Evolutionary conservation across 2,329 filamentous ascomycete species (phyloP), one percentile per base, ranked within the genome.

Genomic region (Blastomyces parvus): DNA sequence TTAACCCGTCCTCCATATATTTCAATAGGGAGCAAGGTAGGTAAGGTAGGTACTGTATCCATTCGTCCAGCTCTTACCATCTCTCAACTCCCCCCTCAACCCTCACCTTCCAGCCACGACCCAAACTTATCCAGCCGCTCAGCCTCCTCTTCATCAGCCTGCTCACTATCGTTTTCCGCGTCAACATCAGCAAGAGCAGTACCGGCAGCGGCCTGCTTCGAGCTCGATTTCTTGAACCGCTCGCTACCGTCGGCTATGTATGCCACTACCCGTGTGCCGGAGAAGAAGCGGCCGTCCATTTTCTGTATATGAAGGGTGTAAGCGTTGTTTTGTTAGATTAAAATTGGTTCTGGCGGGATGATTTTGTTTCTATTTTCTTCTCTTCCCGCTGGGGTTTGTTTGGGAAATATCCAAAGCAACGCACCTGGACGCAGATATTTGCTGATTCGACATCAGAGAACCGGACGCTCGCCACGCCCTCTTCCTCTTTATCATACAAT

Each of bases 201-300:
- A 17, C 40, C 40, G 40, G 67, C 82, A 6, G 72, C 74, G 1
- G 72, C 73, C 14, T 73, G 74, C 70, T 78, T 80, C 59, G 76
- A 74, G 65, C 74, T 86, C 19, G 84, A 86, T 77, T 88, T 91
- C 70, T 82, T 84, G 71, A 89, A 96, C 66, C 83, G 84, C 75
- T 94, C 88, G 61, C 81, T 82, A 1, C 89, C 89, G 19, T 86
- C 85, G 0, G 87, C 83, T 53, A 92, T 80, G 64, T 85, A 86
- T 14, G 91, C 91, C 69, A 86, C 81, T 4, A 96, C 86, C 30
- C 81, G 83, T 33, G 85, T 83, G 0, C 89, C 88, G 52, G 84
- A 88, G 72, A 95, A 96, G 65, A 80, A 85, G n/a, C 91, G 83
- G 0, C 91, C 91, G 69, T 91, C 80, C 88, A 96, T 92, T 56